phyloP scores from a whole-genome alignment of 306 rosid genomes.

The Herpetospermum pedunculosum region DNA sequence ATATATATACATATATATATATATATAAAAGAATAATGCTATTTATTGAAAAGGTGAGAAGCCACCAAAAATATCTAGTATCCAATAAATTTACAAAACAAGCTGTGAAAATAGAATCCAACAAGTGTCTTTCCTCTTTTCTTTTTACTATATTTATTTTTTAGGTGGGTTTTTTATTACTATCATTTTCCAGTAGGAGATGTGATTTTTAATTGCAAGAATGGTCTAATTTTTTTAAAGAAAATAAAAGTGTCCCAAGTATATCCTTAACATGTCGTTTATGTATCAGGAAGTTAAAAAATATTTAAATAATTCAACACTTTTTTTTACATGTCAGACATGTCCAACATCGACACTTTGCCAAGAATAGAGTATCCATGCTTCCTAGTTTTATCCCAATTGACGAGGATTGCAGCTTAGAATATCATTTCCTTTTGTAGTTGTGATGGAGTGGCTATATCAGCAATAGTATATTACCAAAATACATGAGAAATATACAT shows the following conservation, averaged over 20 bases:
- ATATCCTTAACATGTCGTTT: neutral
- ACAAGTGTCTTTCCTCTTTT: neutral
- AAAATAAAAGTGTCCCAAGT: neutral
- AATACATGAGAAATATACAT: conserved; percentile 11
- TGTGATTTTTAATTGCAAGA: neutral
- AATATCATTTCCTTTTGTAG: neutral
- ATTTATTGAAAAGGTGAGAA: neutral
- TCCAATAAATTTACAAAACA: neutral
- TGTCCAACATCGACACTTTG: neutral
- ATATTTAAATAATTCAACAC: neutral
- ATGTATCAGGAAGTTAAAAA: neutral
- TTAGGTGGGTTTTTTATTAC: neutral
- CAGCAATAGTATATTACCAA: neutral
- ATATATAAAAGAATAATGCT: neutral
- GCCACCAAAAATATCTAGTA: neutral
- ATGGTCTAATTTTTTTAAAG: neutral
- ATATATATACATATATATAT: too few species aligned
- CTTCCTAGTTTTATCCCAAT: neutral
- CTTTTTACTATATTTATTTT: neutral
- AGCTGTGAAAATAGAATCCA: neutral
- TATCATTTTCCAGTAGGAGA: neutral
- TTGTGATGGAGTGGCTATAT: neutral
- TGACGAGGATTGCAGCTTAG: neutral
- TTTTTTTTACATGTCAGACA: neutral
- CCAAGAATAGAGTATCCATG: neutral